Evolutionary conservation across 2,329 filamentous ascomycete genomes (phyloP).

Genomic region (Trichoderma sp.): DNA sequence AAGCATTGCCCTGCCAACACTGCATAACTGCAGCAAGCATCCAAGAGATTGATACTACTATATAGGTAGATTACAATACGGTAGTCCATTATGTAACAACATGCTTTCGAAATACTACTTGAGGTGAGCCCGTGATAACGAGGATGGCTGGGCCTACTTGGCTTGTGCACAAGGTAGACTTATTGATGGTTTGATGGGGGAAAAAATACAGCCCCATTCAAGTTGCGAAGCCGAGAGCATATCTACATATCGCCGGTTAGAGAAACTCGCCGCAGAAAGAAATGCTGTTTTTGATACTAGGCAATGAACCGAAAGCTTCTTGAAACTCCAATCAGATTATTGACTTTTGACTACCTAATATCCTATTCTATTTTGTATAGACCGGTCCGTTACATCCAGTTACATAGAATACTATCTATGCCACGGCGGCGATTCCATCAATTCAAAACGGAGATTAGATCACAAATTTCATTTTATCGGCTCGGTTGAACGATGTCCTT

Average conservation of each 20-base stretch:
- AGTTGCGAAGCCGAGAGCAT: too few species aligned
- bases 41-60: neutral
- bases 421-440: neutral
- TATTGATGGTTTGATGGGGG: too few species aligned
- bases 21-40: neutral
- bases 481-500: neutral
- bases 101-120: too few species aligned
- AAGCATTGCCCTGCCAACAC: neutral
- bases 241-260: too few species aligned
- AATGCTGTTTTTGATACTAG: neutral
- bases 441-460: neutral
- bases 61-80: neutral
- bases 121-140: too few species aligned
- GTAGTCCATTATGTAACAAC: neutral
- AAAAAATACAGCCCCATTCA: too few species aligned
- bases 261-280: too few species aligned
- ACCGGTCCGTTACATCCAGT: neutral
- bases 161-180: too few species aligned
- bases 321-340: neutral
- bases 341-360: neutral
- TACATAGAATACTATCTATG: neutral
- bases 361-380: neutral
- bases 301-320: neutral
- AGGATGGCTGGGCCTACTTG: too few species aligned
- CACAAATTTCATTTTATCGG: neutral